These are phyloP conservation scores for Pyrrhoderma noxium DNA, from an alignment of 1,284 basidiomycete species.

Conservation along the genomic window DNA sequence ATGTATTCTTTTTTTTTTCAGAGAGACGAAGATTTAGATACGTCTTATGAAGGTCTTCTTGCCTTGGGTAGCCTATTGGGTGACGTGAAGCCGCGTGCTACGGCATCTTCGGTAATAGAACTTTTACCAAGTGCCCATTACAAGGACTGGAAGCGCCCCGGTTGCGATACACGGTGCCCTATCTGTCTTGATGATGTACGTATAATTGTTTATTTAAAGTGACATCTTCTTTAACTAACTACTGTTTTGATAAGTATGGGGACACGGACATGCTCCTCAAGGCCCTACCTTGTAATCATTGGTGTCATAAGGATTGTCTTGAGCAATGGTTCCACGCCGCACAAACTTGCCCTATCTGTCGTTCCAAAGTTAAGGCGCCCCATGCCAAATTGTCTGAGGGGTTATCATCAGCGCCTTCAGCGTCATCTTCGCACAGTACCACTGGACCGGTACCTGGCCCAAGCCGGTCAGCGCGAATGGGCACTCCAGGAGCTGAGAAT, in stretches of 20 bases:
- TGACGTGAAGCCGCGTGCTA: conserved; percentile 54
- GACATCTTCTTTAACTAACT: conserved; percentile 18
- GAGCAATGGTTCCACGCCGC: conserved; percentile 62
- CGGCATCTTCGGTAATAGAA: conserved; percentile 50
- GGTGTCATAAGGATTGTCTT: conserved; percentile 68
- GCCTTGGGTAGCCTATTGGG: conserved; percentile 50
- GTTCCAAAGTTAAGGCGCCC: conserved; percentile 28
- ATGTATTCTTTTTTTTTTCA: conserved; percentile 24
- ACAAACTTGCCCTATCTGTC: conserved; percentile 61
- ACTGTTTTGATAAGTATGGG: conserved; percentile 41
- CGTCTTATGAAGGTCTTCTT: conserved; percentile 63
- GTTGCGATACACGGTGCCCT: conserved; percentile 64
- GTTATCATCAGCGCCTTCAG: background rate
- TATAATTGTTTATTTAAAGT: conserved; percentile 17
- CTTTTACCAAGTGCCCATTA: conserved; percentile 52
- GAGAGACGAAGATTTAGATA: conserved; percentile 67
- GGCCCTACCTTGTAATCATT: conserved; percentile 62
- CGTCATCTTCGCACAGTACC: background rate
- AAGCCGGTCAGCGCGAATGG: background rate
- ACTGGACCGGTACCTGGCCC: background rate
- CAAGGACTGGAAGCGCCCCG: conserved; percentile 55
- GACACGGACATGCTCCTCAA: conserved; percentile 50
- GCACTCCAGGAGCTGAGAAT: conserved; percentile 25
- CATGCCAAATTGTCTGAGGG: background rate
- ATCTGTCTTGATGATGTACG: conserved; percentile 75